phyloP scores from a whole-genome alignment of 768 basidiomycete species.

The Psilocybe tampanensis region DNA sequence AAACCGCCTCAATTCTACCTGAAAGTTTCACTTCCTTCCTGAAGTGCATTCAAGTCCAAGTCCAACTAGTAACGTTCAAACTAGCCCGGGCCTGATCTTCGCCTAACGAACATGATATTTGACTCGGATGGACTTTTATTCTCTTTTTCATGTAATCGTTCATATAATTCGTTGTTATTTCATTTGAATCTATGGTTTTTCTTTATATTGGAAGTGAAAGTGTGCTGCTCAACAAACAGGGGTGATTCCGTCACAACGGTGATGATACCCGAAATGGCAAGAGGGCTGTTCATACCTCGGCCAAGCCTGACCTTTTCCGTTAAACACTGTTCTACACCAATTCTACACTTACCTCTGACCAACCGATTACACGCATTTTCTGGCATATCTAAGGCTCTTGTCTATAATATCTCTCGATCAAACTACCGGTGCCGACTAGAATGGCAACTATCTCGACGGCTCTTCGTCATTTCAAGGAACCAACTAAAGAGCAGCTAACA shows the following conservation, averaged over 20 bases:
- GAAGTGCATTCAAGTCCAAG: too few relatives aligned
- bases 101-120: too few relatives aligned
- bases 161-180: too few relatives aligned
- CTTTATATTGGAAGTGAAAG: too few relatives aligned
- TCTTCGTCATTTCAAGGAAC: slow-evolving; percentile 90
- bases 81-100: too few relatives aligned
- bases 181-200: too few relatives aligned
- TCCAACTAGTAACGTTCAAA: too few relatives aligned
- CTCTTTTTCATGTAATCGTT: too few relatives aligned
- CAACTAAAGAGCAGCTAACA: slow-evolving; percentile 83
- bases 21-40: background rate
- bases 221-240: background rate
- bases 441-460: slow-evolving; percentile 89
- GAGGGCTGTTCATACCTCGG: background rate
- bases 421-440: background rate
- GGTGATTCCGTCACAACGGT: background rate
- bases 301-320: background rate
- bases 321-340: background rate
- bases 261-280: background rate
- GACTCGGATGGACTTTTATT: too few relatives aligned
- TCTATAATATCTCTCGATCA: background rate
- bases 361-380: background rate
- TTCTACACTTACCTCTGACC: background rate
- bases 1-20: background rate
- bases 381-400: background rate